Evolutionary conservation across 495 filamentous ascomycete genomes (phyloP), one percentile per base, ranked within the genome.

Genomic region (Penicillium paxilli): DNA sequence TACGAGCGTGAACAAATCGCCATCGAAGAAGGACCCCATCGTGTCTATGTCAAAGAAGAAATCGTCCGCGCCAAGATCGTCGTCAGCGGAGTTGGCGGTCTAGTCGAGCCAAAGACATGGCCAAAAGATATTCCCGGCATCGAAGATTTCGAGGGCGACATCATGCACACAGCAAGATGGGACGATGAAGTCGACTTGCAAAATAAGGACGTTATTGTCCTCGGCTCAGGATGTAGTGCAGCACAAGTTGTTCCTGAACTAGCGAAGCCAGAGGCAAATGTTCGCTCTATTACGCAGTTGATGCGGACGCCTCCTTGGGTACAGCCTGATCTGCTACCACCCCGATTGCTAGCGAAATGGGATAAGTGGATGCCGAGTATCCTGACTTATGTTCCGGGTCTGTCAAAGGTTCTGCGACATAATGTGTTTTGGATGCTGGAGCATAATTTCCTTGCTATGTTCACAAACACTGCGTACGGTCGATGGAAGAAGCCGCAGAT

Each of bases 271-370:
- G 71, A 70, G 16, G 68, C 64, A 55, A 72, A 74, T 22, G 80
- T 75, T 25, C 83, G 79, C 59, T 84, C 80, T 8, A 75, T 87
- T 5, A 84, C 80, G 1, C 84, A 87, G 44, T 47, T 87, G 23
- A 85, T 87, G 79, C 64, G 85, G 8, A 80, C 79, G 21, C 81
- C 85, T 17, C 85, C 84, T 6, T 87, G 85, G 85, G 75, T 87
- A 0, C 69, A 63, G 47, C 64, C 64, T 6, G 64, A 67, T 32
- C 17, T 59, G 1, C 21, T 67, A 2, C 24, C 56, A 10, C 54
- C 62, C 4, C 10, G 38, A 1, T 19, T 38, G 5, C 59, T 67
- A 17, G 51, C 24, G 0, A n/a, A 23, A 14, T 84, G 70, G 66
- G 70, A 74, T 48, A 77, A 68, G 51, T 77, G 64, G 57, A 58